Conservation (phyloP, 164 flowering plant genomes). For the Brasenia schreberi region DNA sequence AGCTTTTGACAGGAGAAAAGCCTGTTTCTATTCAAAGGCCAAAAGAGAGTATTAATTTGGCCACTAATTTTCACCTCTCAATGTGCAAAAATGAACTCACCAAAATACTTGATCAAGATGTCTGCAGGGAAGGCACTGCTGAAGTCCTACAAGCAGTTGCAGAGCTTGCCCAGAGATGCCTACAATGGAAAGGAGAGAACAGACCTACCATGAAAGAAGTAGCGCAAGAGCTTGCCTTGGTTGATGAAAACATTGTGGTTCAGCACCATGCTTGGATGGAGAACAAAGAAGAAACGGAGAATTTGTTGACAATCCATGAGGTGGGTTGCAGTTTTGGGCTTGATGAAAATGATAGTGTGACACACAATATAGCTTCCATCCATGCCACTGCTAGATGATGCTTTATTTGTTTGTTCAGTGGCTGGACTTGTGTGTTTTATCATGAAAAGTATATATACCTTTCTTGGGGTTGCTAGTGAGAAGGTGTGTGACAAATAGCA, state of each 20-base stretch:
- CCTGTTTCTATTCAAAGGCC: constrained; percentile 9
- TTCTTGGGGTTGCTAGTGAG: too few species aligned
- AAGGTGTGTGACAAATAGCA: too few species aligned
- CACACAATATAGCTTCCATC: too few species aligned
- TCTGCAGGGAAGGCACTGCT: constrained; percentile 4
- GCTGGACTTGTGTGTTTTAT: too few species aligned
- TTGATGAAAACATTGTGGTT: constrained; percentile 1
- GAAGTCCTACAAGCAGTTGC: constrained; percentile 4
- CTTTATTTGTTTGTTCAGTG: too few species aligned
- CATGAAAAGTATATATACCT: too few species aligned
- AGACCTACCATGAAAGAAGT: constrained; percentile 13
- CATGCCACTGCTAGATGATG: too few species aligned
- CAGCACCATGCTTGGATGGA: not conserved
- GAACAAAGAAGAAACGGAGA: constrained; percentile 5
- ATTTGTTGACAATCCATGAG: not conserved
- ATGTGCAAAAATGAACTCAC: constrained; percentile 6
- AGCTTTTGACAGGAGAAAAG: constrained; percentile 22
- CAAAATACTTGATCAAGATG: constrained; percentile 4
- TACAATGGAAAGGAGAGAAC: constrained; percentile 6
- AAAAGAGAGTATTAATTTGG: constrained; percentile 9
- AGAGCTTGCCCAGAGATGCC: constrained; percentile 6
- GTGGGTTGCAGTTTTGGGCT: too few species aligned
- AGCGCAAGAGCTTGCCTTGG: constrained; percentile 5
- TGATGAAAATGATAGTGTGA: too few species aligned
- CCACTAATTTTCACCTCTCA: constrained; percentile 13